Percentiles rank a stretch among this genome's conserved stretches.
Conservation (phyloP, 495 filamentous ascomycete genomes). For the Podospora comata region DNA sequence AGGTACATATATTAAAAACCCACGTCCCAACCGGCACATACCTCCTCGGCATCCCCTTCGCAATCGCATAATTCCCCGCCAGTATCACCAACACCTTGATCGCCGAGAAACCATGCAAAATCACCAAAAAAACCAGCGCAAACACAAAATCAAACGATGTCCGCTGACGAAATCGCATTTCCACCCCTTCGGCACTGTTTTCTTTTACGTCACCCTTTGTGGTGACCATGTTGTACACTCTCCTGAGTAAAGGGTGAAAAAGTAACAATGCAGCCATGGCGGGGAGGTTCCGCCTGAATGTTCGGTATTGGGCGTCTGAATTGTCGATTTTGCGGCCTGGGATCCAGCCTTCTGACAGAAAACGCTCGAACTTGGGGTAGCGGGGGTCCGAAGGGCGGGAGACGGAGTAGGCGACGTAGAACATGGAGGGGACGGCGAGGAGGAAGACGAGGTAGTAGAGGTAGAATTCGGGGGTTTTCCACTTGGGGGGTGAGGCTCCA, state of each 20-base stretch:
- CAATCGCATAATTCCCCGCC: conserved; percentile 75
- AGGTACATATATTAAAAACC: conserved; percentile 81
- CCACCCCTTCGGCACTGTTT: conserved; percentile 47
- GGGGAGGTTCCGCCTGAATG: conserved; percentile 82
- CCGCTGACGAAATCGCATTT: conserved; percentile 70
- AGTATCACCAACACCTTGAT: conserved; percentile 79
- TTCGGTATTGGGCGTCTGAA: conserved; percentile 75
- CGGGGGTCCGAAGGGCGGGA: conserved; percentile 82
- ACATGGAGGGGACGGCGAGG: conserved; percentile 77
- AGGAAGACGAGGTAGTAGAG: conserved; percentile 73
- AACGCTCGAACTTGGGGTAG: conserved; percentile 67
- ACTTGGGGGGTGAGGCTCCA: conserved; percentile 57
- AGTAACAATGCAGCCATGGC: conserved; percentile 68
- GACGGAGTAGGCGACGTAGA: conserved; percentile 78
- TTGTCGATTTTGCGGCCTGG: conserved; percentile 74
- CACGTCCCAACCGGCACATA: conserved; percentile 77
- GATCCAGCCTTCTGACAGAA: conserved; percentile 85
- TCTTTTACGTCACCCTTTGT: conserved; percentile 23
- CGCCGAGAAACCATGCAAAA: conserved; percentile 80
- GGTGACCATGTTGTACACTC: conserved; percentile 56
- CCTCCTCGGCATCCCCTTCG: conserved; percentile 60
- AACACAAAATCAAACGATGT: conserved; percentile 81
- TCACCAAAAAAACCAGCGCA: conserved; percentile 70
- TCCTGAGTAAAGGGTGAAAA: conserved; percentile 74
- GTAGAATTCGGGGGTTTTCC: conserved; percentile 84